Base-by-base conservation (phyloP, 176 grass and related monocot genomes). In the Carex kokanica region DNA sequence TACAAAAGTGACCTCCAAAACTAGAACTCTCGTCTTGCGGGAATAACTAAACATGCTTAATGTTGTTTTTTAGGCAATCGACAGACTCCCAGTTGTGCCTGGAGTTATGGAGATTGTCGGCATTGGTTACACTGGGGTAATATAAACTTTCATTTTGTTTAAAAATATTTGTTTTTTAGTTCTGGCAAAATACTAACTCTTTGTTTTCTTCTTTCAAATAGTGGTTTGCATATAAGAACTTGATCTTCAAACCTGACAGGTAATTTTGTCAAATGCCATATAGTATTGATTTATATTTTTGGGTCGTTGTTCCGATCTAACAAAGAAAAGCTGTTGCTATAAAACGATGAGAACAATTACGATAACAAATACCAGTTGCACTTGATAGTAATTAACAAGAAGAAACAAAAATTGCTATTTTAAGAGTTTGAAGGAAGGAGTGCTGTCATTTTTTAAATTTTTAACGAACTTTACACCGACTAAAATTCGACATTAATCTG, bases 241-340 rank as follows among this genome's bases (percentile, higher is more conserved):
- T 98, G 67, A 56, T 98, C 56, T 93, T 91, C 89, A 95, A 95
- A 81, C 79, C 96, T 36, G 93, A 98, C 86, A 98, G 96, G 96
- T 98, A 87, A 47, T 64, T 21, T 83, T 47, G 16, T 32, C 66
- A 82, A 82, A 23, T 21, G 70, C 31, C 64, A 57, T 1, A 13
- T 47, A 15, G 43, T 61, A 10, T 63, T 7, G 43, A 1, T 83
- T 8, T 77, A n/a, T 60, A 20, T 0, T 43, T 58, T 24, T 49
- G 27, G 10, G 43, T 87, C 49, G 2, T 63, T 58, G 25, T 41
- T 80, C 58, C 17, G 1, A 61, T 60, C 53, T 9, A 43, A 80
- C 17, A 21, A 61, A 20, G 17, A 38, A 5, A 36, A 5, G 14
- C 5, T 63, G 60, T 27, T 13, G 10, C 64, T 67, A 5, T 16